These are phyloP conservation scores for Darksidea phi DNA, from an alignment of 495 filamentous ascomycete genomes.

Conservation along the genomic window DNA sequence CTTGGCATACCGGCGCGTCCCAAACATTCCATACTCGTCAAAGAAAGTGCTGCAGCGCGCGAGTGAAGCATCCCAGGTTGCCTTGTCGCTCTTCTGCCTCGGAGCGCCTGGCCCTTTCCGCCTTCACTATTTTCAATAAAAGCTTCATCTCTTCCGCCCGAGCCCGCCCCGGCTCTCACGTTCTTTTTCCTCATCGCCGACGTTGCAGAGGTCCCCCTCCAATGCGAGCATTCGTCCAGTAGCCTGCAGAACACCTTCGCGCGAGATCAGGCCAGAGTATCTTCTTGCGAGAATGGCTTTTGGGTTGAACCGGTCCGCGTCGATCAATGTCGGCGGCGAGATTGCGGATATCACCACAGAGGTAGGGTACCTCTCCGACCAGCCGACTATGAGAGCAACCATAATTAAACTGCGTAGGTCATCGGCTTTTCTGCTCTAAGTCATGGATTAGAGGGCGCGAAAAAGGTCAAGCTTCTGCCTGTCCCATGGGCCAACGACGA, in stretches of 20 bases:
- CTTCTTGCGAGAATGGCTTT: conserved; percentile 67
- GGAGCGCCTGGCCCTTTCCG: conserved; percentile 16
- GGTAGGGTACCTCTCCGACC: conserved; percentile 6
- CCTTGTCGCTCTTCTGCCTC: conserved; percentile 31
- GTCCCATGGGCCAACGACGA: conserved; percentile 71
- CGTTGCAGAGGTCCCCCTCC: conserved; percentile 3
- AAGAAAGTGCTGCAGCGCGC: conserved; percentile 6
- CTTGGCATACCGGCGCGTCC: not conserved
- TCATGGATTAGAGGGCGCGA: conserved; percentile 56
- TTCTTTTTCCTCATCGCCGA: conserved; percentile 29
- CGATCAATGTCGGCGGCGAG: conserved; percentile 53
- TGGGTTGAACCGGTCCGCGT: conserved; percentile 48
- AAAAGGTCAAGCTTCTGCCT: conserved; percentile 75
- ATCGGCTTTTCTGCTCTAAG: conserved; percentile 79
- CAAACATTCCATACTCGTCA: not conserved
- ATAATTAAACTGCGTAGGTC: conserved; percentile 51
- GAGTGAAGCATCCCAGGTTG: conserved; percentile 25
- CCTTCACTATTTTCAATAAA: conserved; percentile 28
- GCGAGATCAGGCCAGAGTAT: conserved; percentile 45
- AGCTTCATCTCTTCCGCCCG: conserved; percentile 30
- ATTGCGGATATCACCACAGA: conserved; percentile 47
- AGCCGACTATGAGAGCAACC: not conserved
- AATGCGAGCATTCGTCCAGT: conserved; percentile 35
- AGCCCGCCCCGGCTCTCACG: conserved; percentile 29
- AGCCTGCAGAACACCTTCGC: conserved; percentile 31